phyloP scores from a whole-genome alignment of 176 grass and related monocot species.

The Poa annua region DNA sequence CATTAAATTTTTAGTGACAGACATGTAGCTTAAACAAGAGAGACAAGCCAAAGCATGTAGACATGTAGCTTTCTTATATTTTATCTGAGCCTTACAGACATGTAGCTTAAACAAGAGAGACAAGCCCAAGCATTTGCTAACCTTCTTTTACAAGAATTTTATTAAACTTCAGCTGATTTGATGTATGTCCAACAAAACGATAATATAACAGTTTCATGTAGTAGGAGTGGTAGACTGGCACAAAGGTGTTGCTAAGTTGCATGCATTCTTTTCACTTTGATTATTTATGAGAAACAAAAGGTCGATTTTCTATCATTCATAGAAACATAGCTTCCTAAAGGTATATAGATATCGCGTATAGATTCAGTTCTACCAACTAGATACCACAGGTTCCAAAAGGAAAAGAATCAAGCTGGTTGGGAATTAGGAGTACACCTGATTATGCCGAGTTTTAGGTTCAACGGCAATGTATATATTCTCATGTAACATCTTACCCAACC shows the following conservation, averaged over 20 bases:
- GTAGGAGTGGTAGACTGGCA: background rate
- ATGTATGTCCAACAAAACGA: constrained; percentile 5
- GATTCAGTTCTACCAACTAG: background rate
- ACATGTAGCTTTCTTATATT: background rate
- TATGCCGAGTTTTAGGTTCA: constrained; percentile 2
- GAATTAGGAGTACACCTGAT: background rate
- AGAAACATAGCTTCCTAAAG: background rate
- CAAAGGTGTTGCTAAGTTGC: background rate
- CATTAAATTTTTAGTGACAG: constrained; percentile 18
- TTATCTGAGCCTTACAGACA: constrained; percentile 8
- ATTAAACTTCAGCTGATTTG: constrained; percentile 5
- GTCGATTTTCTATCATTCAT: background rate
- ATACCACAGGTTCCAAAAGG: constrained; percentile 8
- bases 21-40: constrained; percentile 25
- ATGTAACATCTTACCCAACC: background rate
- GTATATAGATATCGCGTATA: background rate
- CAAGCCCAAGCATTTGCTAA: constrained; percentile 1
- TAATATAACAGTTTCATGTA: background rate
- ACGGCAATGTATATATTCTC: background rate
- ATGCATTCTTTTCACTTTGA: background rate
- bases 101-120: constrained; percentile 20
- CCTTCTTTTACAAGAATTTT: constrained; percentile 1
- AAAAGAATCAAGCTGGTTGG: background rate
- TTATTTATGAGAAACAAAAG: constrained; percentile 20
- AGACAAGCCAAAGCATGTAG: background rate